These are phyloP conservation scores for Lodderomyces theae DNA, from an alignment of 1,139 yeast genomes.

Conservation along the genomic window DNA sequence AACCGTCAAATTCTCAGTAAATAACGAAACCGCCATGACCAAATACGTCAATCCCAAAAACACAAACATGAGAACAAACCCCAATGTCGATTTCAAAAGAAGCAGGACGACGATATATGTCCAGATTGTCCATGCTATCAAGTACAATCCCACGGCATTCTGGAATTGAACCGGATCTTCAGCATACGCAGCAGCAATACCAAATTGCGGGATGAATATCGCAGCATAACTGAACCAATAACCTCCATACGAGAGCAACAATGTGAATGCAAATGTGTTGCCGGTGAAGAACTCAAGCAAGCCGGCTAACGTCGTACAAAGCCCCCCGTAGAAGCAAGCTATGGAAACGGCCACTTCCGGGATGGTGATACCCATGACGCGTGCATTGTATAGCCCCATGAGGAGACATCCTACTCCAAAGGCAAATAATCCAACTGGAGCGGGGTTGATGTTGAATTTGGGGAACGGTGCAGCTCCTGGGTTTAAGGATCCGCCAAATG, in stretches of 20 bases:
- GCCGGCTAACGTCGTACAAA: conserved; percentile 48
- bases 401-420: conserved; percentile 49
- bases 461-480: conserved; percentile 42
- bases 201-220: conserved; percentile 35
- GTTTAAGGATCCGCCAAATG: conserved; percentile 41
- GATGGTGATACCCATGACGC: conserved; percentile 37
- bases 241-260: conserved; percentile 42
- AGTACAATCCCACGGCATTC: conserved; percentile 41
- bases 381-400: conserved; percentile 29
- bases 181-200: conserved; percentile 57
- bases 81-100: conserved; percentile 44
- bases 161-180: conserved; percentile 28
- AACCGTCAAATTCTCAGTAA: conserved; percentile 28
- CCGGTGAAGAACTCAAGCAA: conserved; percentile 47
- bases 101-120: conserved; percentile 37
- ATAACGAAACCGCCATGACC: conserved; percentile 40
- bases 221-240: conserved; percentile 44
- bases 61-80: conserved; percentile 35
- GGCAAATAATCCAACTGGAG: conserved; percentile 42
- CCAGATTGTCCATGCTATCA: conserved; percentile 46
- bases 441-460: conserved; percentile 19
- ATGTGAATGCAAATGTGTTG: conserved; percentile 43
- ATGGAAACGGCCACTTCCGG: conserved; percentile 44
- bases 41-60: conserved; percentile 37
- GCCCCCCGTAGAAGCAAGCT: conserved; percentile 46